A percentile compares a stretch with the other conserved stretches of the same genome.
Evolutionary conservation across 2,329 filamentous ascomycete genomes (phyloP).

Genomic region (Fusarium secorum): DNA sequence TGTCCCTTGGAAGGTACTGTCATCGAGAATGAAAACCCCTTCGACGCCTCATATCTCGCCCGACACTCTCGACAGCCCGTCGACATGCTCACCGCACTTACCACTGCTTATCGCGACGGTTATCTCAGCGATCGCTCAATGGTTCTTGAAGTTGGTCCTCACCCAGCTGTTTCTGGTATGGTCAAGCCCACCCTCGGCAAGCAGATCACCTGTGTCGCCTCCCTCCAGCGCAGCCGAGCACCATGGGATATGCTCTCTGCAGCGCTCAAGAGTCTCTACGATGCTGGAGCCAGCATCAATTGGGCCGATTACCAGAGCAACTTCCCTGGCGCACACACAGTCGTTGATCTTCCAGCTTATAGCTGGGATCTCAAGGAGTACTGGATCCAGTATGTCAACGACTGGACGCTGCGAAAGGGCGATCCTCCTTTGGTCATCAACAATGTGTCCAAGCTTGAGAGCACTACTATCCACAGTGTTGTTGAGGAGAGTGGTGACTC

Average conservation of each 20-base stretch:
- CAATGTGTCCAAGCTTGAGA: slow-evolving; percentile 12
- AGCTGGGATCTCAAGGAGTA: slow-evolving; percentile 78
- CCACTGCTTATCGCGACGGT: not conserved
- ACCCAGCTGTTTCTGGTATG: slow-evolving; percentile 32
- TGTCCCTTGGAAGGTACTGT: slow-evolving; percentile 28
- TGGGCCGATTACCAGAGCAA: slow-evolving; percentile 44
- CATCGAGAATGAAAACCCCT: not conserved
- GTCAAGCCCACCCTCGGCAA: slow-evolving; percentile 23
- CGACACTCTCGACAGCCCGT: slow-evolving; percentile 29
- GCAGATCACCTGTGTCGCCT: slow-evolving; percentile 24
- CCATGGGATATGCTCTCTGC: slow-evolving; percentile 16
- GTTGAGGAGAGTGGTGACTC: slow-evolving; percentile 29
- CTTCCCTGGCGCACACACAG: slow-evolving; percentile 20
- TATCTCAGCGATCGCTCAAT: slow-evolving; percentile 13
- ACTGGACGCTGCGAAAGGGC: slow-evolving; percentile 75
- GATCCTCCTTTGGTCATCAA: slow-evolving; percentile 30
- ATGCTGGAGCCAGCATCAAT: slow-evolving; percentile 16
- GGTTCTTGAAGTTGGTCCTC: slow-evolving; percentile 32
- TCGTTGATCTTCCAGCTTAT: slow-evolving; percentile 73
- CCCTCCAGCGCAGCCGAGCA: slow-evolving; percentile 11
- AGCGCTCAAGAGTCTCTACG: slow-evolving; percentile 18
- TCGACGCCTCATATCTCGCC: slow-evolving; percentile 20
- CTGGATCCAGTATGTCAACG: slow-evolving; percentile 69
- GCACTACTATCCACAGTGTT: slow-evolving; percentile 28
- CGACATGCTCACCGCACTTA: slow-evolving; percentile 23